These are phyloP conservation scores for Inonotus hispidus DNA, from an alignment of 1,284 basidiomycete genomes.

Conservation along the genomic window DNA sequence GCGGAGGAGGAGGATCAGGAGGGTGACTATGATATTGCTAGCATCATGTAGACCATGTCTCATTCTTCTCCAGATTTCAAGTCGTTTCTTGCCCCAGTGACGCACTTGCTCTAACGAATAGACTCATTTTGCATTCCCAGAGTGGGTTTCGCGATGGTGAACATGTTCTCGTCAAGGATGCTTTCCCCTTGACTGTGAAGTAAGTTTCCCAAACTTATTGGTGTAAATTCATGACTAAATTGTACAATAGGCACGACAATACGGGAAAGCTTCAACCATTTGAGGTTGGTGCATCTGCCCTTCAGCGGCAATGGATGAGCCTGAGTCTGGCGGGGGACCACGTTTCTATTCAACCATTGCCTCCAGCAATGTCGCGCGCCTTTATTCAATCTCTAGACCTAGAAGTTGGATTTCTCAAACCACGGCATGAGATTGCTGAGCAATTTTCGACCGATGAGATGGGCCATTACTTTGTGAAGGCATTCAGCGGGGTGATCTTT, in stretches of 20 bases:
- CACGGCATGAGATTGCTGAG: constrained; percentile 59
- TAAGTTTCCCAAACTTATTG: constrained; percentile 32
- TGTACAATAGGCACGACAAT: constrained; percentile 59
- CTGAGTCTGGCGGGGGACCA: constrained; percentile 74
- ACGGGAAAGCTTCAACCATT: constrained; percentile 62
- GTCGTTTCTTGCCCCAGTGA: constrained; percentile 57
- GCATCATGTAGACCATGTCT: not conserved
- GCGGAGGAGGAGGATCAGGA: constrained; percentile 6
- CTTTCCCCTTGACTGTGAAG: constrained; percentile 69
- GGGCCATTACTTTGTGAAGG: constrained; percentile 64
- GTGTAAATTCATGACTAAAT: constrained; percentile 1
- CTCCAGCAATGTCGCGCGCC: constrained; percentile 48
- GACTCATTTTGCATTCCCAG: constrained; percentile 67
- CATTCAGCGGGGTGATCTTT: constrained; percentile 64
- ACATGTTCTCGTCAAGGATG: constrained; percentile 70
- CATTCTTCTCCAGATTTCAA: constrained; percentile 38
- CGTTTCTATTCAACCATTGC: constrained; percentile 66
- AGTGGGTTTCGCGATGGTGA: constrained; percentile 67
- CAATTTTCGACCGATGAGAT: constrained; percentile 86
- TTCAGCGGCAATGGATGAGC: constrained; percentile 82
- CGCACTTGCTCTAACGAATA: constrained; percentile 74
- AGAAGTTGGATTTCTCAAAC: constrained; percentile 70
- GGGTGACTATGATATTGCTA: constrained; percentile 5
- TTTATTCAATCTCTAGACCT: constrained; percentile 78
- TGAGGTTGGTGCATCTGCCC: constrained; percentile 59